Conservation (phyloP, 108 stramenopile genomes). For the Cyclostephanos tholiformis region DNA sequence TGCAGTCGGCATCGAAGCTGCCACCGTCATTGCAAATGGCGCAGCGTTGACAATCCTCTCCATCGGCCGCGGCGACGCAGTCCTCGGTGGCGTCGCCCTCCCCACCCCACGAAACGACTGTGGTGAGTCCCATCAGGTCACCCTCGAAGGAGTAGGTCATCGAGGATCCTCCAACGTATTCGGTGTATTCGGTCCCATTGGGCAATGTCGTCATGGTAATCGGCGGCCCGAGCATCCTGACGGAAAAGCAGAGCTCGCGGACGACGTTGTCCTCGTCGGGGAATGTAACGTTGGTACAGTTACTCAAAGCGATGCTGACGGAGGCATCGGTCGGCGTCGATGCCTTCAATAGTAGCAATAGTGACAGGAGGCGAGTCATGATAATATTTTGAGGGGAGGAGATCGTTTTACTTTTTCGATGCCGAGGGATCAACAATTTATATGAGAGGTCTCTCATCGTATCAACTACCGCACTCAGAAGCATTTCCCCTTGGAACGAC, state of each 20-base stretch:
- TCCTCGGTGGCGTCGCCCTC: neutral
- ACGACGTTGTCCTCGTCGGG: neutral
- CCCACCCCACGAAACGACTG: neutral
- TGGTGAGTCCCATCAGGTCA: neutral
- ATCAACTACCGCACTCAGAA: no score
- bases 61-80: neutral
- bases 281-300: slow-evolving; percentile 1
- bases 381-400: no score
- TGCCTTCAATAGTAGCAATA: slow-evolving; percentile 1
- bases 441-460: no score
- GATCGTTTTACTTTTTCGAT: no score
- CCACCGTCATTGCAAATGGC: neutral
- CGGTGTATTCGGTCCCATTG: neutral
- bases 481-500: no score
- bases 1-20: slow-evolving; percentile 5
- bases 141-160: neutral
- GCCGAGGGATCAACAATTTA: no score
- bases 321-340: neutral
- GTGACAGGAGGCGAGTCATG: neutral
- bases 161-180: neutral
- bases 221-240: neutral
- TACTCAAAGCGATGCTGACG: neutral
- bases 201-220: neutral
- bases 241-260: slow-evolving; percentile 8
- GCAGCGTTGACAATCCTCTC: neutral